A percentile compares a stretch with the other conserved stretches of the same genome.
These are phyloP conservation scores for Laetiporus sulphureus DNA, from an alignment of 1,284 basidiomycete species.

Conservation along the genomic window DNA sequence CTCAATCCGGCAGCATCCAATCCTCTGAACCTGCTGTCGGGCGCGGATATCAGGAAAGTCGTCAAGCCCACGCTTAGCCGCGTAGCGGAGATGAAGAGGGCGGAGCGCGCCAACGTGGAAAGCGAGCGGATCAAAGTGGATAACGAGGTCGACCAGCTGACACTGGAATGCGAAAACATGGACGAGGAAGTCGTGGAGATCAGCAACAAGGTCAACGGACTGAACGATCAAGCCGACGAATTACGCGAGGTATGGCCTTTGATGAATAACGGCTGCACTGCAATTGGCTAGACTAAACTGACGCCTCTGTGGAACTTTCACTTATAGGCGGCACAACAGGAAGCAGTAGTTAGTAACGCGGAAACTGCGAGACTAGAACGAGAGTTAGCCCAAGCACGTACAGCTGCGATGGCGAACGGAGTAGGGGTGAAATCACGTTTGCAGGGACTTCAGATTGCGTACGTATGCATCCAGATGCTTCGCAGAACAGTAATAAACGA, in stretches of 20 bases:
- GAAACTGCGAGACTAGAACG: constrained; percentile 60
- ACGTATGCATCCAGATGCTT: constrained; percentile 12
- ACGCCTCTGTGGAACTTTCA: constrained; percentile 3
- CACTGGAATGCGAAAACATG: constrained; percentile 70
- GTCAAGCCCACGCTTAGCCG: constrained; percentile 68
- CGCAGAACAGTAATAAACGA: too few relatives aligned
- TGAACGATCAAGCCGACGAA: constrained; percentile 74
- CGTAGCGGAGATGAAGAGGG: constrained; percentile 63
- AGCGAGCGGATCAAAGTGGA: constrained; percentile 72
- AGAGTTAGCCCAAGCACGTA: constrained; percentile 63
- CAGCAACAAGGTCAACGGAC: constrained; percentile 59
- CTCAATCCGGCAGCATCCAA: constrained; percentile 69
- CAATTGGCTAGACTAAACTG: neutral
- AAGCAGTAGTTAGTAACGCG: constrained; percentile 53
- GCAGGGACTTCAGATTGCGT: constrained; percentile 55
- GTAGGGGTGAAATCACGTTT: constrained; percentile 73
- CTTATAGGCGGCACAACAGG: constrained; percentile 63
- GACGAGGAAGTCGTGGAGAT: constrained; percentile 65
- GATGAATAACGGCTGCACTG: neutral
- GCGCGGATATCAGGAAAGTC: constrained; percentile 57
- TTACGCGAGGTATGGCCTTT: constrained; percentile 58
- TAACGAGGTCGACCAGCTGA: constrained; percentile 71
- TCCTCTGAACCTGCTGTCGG: constrained; percentile 54
- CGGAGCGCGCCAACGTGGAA: constrained; percentile 61
- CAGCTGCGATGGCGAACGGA: constrained; percentile 68